phyloP scores from a whole-genome alignment of 1,284 basidiomycete genomes.

The Puccinia polysora region DNA sequence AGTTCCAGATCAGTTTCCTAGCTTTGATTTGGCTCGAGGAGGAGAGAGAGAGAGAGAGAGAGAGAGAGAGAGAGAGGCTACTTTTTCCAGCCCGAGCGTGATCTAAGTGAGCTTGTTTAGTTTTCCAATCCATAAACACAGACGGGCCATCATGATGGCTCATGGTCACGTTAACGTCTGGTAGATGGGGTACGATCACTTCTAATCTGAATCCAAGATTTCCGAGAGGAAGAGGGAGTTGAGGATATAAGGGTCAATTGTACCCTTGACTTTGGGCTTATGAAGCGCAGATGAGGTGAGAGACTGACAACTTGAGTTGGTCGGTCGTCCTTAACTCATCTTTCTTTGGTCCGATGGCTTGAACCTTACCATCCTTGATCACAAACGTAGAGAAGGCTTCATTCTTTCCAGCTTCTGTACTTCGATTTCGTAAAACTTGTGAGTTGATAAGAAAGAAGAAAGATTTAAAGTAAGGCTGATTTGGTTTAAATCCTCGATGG shows the following conservation, averaged over 20 bases:
- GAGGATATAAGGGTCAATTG: too few species aligned
- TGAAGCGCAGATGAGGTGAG: too few species aligned
- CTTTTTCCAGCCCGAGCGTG: conserved; percentile 39
- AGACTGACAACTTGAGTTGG: conserved; percentile 34
- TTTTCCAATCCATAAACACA: conserved; percentile 45
- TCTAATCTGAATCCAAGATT: too few species aligned
- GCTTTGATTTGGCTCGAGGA: neutral
- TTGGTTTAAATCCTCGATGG: too few species aligned
- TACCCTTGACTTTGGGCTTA: too few species aligned
- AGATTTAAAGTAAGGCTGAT: too few species aligned
- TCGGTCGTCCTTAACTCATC: conserved; percentile 26
- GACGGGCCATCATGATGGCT: conserved; percentile 47
- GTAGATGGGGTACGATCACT: conserved; percentile 35
- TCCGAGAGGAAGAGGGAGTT: too few species aligned
- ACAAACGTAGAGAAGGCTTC: conserved; percentile 21
- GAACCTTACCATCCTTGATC: conserved; percentile 31
- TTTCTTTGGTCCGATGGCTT: conserved; percentile 25
- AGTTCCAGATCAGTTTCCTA: neutral
- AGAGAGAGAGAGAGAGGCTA: too few species aligned
- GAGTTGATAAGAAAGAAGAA: too few species aligned
- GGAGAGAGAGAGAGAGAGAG: too few species aligned
- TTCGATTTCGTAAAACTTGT: conserved; percentile 30
- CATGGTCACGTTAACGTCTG: conserved; percentile 47
- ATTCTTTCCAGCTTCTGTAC: conserved; percentile 6
- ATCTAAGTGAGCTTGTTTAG: conserved; percentile 40